phyloP scores from a whole-genome alignment of 768 basidiomycete species.

The Agaricus blazei region DNA sequence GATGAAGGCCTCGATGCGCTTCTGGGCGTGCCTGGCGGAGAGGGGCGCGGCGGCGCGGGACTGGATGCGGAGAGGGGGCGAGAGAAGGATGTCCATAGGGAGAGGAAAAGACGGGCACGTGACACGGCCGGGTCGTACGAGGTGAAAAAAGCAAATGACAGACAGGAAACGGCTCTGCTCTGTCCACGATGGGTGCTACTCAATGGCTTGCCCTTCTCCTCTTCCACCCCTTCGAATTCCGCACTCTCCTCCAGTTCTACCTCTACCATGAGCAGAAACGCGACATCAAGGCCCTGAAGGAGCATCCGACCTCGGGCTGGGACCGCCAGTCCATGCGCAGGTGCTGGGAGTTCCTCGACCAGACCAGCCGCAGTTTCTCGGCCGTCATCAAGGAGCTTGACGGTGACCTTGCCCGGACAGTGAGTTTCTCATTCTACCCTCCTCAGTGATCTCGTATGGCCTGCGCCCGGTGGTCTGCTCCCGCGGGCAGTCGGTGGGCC shows the following conservation, averaged over 20 bases:
- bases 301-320: conserved; percentile 82
- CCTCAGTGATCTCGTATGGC: background rate
- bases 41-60: conserved; percentile 29
- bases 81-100: conserved; percentile 42
- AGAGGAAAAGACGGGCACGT: background rate
- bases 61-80: conserved; percentile 44
- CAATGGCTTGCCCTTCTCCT: conserved; percentile 65
- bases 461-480: background rate
- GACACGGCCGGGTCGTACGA: conserved; percentile 14
- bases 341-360: conserved; percentile 88
- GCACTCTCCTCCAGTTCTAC: conserved; percentile 76
- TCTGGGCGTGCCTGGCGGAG: conserved; percentile 34
- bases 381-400: conserved; percentile 95
- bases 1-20: conserved; percentile 40
- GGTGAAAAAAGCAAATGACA: background rate
- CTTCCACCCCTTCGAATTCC: conserved; percentile 81
- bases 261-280: conserved; percentile 78
- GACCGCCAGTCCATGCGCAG: conserved; percentile 80
- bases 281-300: conserved; percentile 71
- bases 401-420: conserved; percentile 88
- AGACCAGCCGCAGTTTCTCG: conserved; percentile 85
- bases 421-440: conserved; percentile 36
- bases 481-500: background rate
- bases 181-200: conserved; percentile 42
- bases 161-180: background rate